Base-by-base conservation (phyloP, 345 rosid species). In the Crucihimalaya himalaica region DNA sequence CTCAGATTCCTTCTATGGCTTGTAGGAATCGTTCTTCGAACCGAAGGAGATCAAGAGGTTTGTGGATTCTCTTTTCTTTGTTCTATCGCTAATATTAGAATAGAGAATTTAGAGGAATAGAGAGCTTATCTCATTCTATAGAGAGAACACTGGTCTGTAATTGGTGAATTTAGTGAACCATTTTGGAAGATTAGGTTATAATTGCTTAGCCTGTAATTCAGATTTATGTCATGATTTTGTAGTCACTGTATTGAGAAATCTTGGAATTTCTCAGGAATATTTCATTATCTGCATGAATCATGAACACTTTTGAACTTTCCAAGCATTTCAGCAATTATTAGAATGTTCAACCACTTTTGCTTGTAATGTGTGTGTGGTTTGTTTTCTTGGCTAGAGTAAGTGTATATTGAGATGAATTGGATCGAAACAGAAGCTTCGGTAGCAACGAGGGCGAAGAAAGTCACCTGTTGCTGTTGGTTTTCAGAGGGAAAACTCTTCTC, bases 21-120 rank as follows among this genome's bases (percentile, higher is more conserved):
- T 70, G 71, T 86, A 91, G 97, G 88, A 89, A 84, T 56, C 96
- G 91, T 67, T 65, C 84, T 70, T 76, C 84, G 10, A 81, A 80
- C 68, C 74, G 97, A 59, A 88, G 96, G 72, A 91, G 85, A 81
- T 84, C 91, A 15, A 88, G 89, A 82, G 96, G 93, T 87, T 32
- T 15, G 84, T 60, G 16, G 37, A 12, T n/a, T n/a, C n/a, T n/a
- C 28, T 20, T 29, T 48, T 32, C 29, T 58, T 3, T 27, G 7
- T 56, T 43, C 6, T 27, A 27, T 68, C 27, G 72, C 27, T 51
- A 5, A 15, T 10, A 14, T 9, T 68, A 18, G 20, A 10, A 13
- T 67, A 37, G 8, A 37, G 16, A 37, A 52, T 25, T 21, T 39
- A n/a, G 40, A 52, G 71, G 27, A 52, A 21, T 1, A n/a, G n/a